Evolutionary conservation across 352 stramenopile species (phyloP), one percentile per base, ranked within the genome.

Genomic region (Pythium monospermum): DNA sequence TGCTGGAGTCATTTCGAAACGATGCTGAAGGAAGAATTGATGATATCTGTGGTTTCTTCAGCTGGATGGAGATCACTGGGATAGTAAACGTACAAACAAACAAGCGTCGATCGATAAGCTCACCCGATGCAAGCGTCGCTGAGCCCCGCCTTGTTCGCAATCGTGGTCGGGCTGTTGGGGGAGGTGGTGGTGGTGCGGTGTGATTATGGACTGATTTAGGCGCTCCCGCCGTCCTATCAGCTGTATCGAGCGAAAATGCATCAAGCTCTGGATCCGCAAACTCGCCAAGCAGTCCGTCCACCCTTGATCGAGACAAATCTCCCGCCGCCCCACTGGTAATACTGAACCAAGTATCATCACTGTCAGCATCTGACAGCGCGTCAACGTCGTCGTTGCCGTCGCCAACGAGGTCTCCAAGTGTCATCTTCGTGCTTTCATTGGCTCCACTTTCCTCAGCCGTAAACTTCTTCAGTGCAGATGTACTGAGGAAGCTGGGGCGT

Each of bases 311-410:
- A 1, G 42, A 22, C 26, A 46, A 21, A 43, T 87, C 77, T 13
- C 30, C 30, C 22, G 78, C 47, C 26, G 77, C 87, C 15, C 73
- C 77, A 39, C 76, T 90, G 13, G 80, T 73, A 42, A 95, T 88
- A 36, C 84, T 95, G 57, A 95, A 95, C 84, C 84, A 95, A 0
- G 84, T 93, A 40, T 95, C 84, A 49, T 95, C 84, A 69, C 84
- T 95, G 27, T 76, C 75, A 37, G 81, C 76, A 52, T 81, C 88
- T 19, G 82, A 91, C 23, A 80, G 66, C 44, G 59, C 66, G 32
- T 87, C 82, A 0, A 66, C 83, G 23, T 84, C 72, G 18, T 35
- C 41, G 26, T 59, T 61, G 21, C 32, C 42, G 8, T 33, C 42
- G 13, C 28, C 55, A 21, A 39, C 8, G 7, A 57, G 48, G 18